These are phyloP conservation scores for Phytopythium sindhum DNA, from an alignment of 352 stramenopile species.

Conservation along the genomic window DNA sequence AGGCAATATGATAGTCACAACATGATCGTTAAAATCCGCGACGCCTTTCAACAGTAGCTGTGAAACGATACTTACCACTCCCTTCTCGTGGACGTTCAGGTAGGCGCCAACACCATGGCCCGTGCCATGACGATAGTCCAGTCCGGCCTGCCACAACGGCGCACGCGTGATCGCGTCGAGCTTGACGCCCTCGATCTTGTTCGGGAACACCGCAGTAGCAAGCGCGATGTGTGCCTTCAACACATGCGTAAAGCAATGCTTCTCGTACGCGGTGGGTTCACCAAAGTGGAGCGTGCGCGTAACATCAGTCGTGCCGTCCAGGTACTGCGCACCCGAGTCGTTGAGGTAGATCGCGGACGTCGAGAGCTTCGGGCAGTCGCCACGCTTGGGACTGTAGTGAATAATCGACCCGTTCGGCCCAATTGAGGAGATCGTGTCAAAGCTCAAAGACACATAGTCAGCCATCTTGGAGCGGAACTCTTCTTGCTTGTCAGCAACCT, in stretches of 20 bases:
- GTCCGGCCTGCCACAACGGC: slow-evolving; percentile 92
- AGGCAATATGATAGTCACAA: not conserved
- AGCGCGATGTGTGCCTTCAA: slow-evolving; percentile 97
- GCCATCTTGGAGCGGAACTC: slow-evolving; percentile 80
- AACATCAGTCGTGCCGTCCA: slow-evolving; percentile 98
- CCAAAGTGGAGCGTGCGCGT: slow-evolving; percentile 98
- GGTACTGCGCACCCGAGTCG: slow-evolving; percentile 98
- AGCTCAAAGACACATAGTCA: slow-evolving; percentile 92
- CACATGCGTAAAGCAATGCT: slow-evolving; percentile 95
- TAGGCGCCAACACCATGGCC: slow-evolving; percentile 96
- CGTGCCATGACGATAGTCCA: slow-evolving; percentile 98
- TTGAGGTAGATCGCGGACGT: slow-evolving; percentile 96
- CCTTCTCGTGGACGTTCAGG: slow-evolving; percentile 97
- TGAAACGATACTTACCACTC: slow-evolving; percentile 40
- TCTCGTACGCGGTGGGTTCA: slow-evolving; percentile 89
- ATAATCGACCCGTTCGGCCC: slow-evolving; percentile 97
- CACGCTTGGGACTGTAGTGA: slow-evolving; percentile 88
- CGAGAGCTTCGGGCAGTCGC: slow-evolving; percentile 84
- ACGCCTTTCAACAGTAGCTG: not conserved
- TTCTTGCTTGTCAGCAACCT: slow-evolving; percentile 92
- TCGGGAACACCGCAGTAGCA: slow-evolving; percentile 78
- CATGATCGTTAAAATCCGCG: not conserved
- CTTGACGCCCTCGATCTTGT: slow-evolving; percentile 93
- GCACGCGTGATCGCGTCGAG: slow-evolving; percentile 96
- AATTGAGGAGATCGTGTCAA: slow-evolving; percentile 97